Evolutionary conservation across 371 early-diverging fungal genomes (phyloP).

Genomic region (Astathelohania contejeani): DNA sequence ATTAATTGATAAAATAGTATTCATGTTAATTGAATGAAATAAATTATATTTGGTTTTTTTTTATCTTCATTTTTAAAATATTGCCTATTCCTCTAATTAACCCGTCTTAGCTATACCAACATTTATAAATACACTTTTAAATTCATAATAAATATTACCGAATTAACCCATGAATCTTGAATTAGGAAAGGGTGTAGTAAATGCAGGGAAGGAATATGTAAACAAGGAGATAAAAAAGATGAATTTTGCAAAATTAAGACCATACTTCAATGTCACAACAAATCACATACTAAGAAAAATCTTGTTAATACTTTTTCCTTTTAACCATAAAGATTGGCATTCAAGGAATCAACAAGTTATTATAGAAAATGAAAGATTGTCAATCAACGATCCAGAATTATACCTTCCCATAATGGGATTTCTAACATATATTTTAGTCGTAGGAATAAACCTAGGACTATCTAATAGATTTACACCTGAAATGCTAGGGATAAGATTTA

Average conservation of each 20-base stretch:
- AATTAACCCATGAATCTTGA: conserved; percentile 89
- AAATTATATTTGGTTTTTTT: too few relatives aligned
- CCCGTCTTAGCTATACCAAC: too few relatives aligned
- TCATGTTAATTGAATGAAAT: too few relatives aligned
- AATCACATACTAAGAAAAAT: conserved; percentile 73
- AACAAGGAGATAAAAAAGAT: conserved; percentile 68
- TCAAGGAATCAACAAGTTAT: background rate
- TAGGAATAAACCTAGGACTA: conserved; percentile 61
- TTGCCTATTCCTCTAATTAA: too few relatives aligned
- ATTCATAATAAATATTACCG: too few relatives aligned
- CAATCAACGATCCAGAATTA: conserved; percentile 76
- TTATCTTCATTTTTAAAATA: too few relatives aligned
- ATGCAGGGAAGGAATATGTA: conserved; percentile 68
- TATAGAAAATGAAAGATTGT: conserved; percentile 3
- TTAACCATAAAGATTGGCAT: conserved; percentile 57
- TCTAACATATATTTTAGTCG: conserved; percentile 72
- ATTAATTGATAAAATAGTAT: too few relatives aligned
- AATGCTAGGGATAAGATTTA: conserved; percentile 66
- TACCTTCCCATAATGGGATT: conserved; percentile 88
- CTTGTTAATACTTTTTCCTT: conserved; percentile 72
- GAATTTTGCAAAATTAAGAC: conserved; percentile 64
- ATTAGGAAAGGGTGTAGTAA: conserved; percentile 70
- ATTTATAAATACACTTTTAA: too few relatives aligned
- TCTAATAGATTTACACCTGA: conserved; percentile 68
- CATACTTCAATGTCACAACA: conserved; percentile 87